These are phyloP conservation scores for Ophiocordyceps polyrhachis-furcata DNA, from an alignment of 2,329 filamentous ascomycete species.

Conservation along the genomic window DNA sequence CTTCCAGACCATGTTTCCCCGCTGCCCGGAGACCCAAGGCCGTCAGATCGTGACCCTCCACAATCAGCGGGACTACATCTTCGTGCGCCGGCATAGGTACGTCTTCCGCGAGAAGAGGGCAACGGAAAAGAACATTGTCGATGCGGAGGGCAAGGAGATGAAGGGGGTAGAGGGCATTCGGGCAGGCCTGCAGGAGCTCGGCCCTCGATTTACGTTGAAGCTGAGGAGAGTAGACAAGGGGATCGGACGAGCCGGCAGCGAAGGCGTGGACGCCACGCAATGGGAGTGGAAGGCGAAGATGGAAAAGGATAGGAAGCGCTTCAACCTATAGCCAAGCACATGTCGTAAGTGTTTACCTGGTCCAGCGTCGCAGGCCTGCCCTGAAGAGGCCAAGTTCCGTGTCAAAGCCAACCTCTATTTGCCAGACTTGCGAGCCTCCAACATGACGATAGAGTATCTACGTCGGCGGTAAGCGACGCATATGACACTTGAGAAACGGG, in stretches of 20 bases:
- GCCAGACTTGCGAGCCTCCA: conserved; percentile 10
- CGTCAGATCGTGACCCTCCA: conserved; percentile 83
- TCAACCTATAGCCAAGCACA: conserved; percentile 50
- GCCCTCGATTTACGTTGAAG: conserved; percentile 60
- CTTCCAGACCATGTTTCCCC: conserved; percentile 45
- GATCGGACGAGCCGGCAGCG: conserved; percentile 48
- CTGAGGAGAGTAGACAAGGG: conserved; percentile 81
- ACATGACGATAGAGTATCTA: conserved; percentile 30
- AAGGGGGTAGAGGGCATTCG: conserved; percentile 72
- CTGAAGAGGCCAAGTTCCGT: neutral
- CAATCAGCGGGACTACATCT: conserved; percentile 93
- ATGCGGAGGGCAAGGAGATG: conserved; percentile 63
- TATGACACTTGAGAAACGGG: conserved; percentile 17
- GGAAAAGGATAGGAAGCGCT: conserved; percentile 87
- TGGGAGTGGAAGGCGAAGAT: conserved; percentile 96
- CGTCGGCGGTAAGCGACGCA: conserved; percentile 1
- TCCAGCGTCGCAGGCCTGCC: neutral
- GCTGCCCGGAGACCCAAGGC: conserved; percentile 65
- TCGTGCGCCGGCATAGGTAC: conserved; percentile 77
- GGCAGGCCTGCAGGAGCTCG: conserved; percentile 77
- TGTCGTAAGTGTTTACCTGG: neutral
- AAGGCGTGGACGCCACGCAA: conserved; percentile 58
- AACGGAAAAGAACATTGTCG: conserved; percentile 73
- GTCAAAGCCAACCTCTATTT: neutral
- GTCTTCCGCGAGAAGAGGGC: conserved; percentile 76